A percentile compares a stretch with the other conserved stretches of the same genome.
These are phyloP conservation scores for Kodamaea derodonti DNA, from an alignment of 1,139 yeast species.

Conservation along the genomic window DNA sequence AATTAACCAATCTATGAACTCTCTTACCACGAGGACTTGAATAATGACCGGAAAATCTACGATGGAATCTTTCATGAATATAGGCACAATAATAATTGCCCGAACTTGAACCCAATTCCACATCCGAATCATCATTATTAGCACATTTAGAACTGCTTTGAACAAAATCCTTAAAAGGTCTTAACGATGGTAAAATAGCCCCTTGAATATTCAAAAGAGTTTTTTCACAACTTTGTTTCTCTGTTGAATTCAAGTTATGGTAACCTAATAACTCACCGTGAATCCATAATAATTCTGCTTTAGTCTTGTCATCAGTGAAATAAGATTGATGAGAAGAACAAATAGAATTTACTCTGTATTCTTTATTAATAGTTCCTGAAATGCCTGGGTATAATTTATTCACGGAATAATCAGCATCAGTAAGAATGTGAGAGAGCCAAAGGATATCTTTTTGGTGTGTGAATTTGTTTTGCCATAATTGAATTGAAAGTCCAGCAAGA, in stretches of 20 bases:
- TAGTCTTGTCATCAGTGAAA: slow-evolving; percentile 10
- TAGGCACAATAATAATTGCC: slow-evolving; percentile 7
- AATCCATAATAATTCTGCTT: slow-evolving; percentile 11
- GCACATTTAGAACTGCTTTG: slow-evolving; percentile 2
- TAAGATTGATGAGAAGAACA: slow-evolving; percentile 10
- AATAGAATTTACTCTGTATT: slow-evolving; percentile 7
- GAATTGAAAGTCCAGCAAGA: slow-evolving; percentile 9
- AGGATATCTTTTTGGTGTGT: slow-evolving; percentile 9
- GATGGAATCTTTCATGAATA: slow-evolving; percentile 8
- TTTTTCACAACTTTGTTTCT: slow-evolving; percentile 3
- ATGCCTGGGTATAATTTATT: slow-evolving; percentile 10
- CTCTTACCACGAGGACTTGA: background rate
- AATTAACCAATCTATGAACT: slow-evolving; percentile 6
- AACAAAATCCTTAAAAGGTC: slow-evolving; percentile 11
- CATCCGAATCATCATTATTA: background rate
- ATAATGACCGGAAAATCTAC: slow-evolving; percentile 4
- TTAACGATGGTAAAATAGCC: slow-evolving; percentile 10
- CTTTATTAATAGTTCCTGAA: slow-evolving; percentile 8
- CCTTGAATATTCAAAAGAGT: slow-evolving; percentile 7
- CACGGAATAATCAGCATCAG: slow-evolving; percentile 8
- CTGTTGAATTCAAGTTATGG: slow-evolving; percentile 4
- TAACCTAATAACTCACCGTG: slow-evolving; percentile 6
- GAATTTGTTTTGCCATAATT: slow-evolving; percentile 7
- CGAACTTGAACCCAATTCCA: background rate
- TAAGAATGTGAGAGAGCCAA: slow-evolving; percentile 12